A percentile compares a stretch with the other conserved stretches of the same genome.
These are phyloP conservation scores for Phialophora chinensis DNA, from an alignment of 2,329 filamentous ascomycete species.

Conservation along the genomic window DNA sequence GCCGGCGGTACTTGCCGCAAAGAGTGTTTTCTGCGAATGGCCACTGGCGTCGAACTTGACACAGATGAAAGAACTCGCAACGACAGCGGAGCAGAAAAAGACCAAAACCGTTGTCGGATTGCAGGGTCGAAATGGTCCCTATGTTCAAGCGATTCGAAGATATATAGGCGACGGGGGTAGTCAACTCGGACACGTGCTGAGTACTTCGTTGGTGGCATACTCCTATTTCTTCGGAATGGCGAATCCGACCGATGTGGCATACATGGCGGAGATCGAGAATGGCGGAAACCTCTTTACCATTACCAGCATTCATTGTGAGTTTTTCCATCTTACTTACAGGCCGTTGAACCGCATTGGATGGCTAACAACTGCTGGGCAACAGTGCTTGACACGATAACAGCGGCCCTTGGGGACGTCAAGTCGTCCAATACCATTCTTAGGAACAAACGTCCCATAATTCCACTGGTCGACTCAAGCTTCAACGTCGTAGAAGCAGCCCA, in stretches of 20 bases:
- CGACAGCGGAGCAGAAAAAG: slow-evolving; percentile 43
- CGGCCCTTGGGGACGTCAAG: slow-evolving; percentile 11
- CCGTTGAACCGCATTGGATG: not conserved
- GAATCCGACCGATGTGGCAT: slow-evolving; percentile 8
- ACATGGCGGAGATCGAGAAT: slow-evolving; percentile 9
- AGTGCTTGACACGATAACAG: slow-evolving; percentile 19
- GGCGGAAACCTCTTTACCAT: slow-evolving; percentile 20
- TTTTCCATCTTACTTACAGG: not conserved
- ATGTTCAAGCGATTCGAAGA: slow-evolving; percentile 50
- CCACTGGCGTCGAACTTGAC: slow-evolving; percentile 56
- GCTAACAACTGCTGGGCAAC: not conserved
- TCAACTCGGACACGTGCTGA: slow-evolving; percentile 59
- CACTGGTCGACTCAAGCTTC: slow-evolving; percentile 5
- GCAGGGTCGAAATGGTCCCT: slow-evolving; percentile 52
- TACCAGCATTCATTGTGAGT: slow-evolving; percentile 16
- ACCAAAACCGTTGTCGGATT: slow-evolving; percentile 55
- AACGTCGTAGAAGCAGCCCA: slow-evolving; percentile 1
- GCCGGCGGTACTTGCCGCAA: slow-evolving; percentile 59
- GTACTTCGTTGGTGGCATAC: slow-evolving; percentile 48
- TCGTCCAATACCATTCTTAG: slow-evolving; percentile 2
- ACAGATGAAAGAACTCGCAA: slow-evolving; percentile 51
- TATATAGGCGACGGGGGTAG: slow-evolving; percentile 50
- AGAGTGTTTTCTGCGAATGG: slow-evolving; percentile 63
- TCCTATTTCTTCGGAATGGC: slow-evolving; percentile 1
- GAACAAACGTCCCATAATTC: slow-evolving; percentile 8